Conservation (phyloP, 2,329 filamentous ascomycete species). For the Fusarium sp. region DNA sequence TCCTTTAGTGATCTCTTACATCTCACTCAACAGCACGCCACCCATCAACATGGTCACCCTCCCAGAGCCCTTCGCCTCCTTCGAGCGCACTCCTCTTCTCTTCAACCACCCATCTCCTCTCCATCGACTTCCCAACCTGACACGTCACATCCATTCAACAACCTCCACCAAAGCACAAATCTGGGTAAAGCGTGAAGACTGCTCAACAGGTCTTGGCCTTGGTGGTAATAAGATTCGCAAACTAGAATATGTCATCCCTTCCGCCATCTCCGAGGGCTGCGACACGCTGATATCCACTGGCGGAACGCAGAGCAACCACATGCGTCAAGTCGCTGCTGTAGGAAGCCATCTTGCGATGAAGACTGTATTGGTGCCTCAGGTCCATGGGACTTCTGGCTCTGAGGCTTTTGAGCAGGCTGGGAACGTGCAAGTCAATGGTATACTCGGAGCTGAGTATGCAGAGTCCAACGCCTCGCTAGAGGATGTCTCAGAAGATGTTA, state of each 20-base stretch:
- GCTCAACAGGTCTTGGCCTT: not conserved
- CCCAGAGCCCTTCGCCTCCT: not conserved
- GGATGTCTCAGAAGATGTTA: not conserved
- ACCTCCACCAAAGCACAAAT: not conserved
- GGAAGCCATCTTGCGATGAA: not conserved
- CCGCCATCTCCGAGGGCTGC: not conserved
- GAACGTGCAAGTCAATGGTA: not conserved
- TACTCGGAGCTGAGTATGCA: not conserved
- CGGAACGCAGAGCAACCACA: not conserved
- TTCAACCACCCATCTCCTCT: not conserved
- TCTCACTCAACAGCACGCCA: too few species aligned
- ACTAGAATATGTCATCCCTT: not conserved
- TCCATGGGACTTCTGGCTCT: not conserved
- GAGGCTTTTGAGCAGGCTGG: not conserved
- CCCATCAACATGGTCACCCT: not conserved
- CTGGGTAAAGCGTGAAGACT: not conserved
- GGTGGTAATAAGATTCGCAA: not conserved
- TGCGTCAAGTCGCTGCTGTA: not conserved
- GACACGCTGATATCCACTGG: not conserved
- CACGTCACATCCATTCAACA: not conserved
- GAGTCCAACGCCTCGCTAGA: accelerated
- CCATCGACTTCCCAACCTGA: not conserved
- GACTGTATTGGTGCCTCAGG: not conserved
- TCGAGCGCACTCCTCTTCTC: not conserved
- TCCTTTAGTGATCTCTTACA: too few species aligned